phyloP scores from a whole-genome alignment of 805 yeast species.

The Sungouiella blattae region DNA sequence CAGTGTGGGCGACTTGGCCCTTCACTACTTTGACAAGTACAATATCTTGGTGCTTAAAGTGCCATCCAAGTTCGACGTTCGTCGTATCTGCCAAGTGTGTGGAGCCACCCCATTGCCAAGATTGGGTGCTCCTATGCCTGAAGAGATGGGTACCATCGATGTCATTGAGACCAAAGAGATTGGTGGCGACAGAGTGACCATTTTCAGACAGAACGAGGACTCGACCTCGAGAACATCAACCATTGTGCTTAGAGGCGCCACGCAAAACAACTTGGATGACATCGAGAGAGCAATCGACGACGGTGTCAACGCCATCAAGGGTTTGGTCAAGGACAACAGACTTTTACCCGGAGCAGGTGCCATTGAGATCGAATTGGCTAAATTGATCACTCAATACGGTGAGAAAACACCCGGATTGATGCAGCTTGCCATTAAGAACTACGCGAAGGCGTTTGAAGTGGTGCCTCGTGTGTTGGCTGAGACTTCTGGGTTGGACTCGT shows the following conservation, averaged over 20 bases:
- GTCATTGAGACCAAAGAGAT: conserved; percentile 87
- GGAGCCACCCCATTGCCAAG: conserved; percentile 96
- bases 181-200: conserved; percentile 96
- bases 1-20: conserved; percentile 86
- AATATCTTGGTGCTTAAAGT: conserved; percentile 82
- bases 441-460: conserved; percentile 92
- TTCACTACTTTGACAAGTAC: conserved; percentile 87
- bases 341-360: conserved; percentile 97
- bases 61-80: conserved; percentile 88
- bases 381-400: conserved; percentile 76
- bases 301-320: conserved; percentile 89
- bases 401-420: conserved; percentile 90
- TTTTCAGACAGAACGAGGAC: conserved; percentile 70
- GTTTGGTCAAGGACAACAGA: conserved; percentile 73
- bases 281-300: conserved; percentile 97
- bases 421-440: conserved; percentile 91
- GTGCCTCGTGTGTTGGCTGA: conserved; percentile 91
- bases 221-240: conserved; percentile 81
- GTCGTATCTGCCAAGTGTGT: conserved; percentile 92
- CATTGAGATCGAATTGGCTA: conserved; percentile 81
- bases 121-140: conserved; percentile 92
- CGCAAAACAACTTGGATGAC: conserved; percentile 89
- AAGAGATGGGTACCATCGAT: conserved; percentile 87
- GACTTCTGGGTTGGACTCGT: conserved; percentile 87
- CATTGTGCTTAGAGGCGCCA: conserved; percentile 92